phyloP scores from a whole-genome alignment of 148 eudicot genomes.

The Rhododendron griersonianum region DNA sequence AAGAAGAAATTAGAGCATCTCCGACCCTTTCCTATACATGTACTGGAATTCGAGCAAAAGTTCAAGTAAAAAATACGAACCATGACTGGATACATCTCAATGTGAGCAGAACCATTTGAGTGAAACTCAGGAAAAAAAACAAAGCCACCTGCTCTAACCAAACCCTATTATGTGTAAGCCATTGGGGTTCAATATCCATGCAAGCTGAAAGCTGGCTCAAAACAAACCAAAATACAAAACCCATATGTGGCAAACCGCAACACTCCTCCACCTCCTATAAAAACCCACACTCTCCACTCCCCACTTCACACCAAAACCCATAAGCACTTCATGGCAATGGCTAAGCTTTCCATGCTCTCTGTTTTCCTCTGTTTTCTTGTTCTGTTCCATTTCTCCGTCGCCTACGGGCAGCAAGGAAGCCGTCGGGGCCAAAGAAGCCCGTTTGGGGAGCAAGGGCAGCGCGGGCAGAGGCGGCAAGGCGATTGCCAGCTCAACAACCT shows the following conservation, averaged over 20 bases:
- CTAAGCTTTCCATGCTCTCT: slow-evolving; percentile 27
- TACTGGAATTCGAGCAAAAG: too few relatives aligned
- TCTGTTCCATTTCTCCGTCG: slow-evolving; percentile 31
- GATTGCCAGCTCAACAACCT: slow-evolving; percentile 47
- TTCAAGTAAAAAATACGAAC: too few relatives aligned
- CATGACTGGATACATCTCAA: too few relatives aligned
- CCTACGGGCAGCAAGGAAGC: slow-evolving; percentile 14
- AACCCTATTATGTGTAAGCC: slow-evolving; percentile 31
- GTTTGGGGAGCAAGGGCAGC: neutral
- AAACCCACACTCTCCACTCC: slow-evolving; percentile 27
- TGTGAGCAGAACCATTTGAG: too few relatives aligned
- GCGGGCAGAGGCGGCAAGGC: slow-evolving; percentile 14
- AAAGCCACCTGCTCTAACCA: slow-evolving; percentile 18
- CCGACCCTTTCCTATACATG: too few relatives aligned
- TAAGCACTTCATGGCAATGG: slow-evolving; percentile 25
- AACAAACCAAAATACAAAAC: neutral
- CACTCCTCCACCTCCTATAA: slow-evolving; percentile 21
- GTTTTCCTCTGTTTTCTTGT: slow-evolving; percentile 23
- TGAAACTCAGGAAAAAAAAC: too few relatives aligned
- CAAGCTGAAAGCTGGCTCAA: slow-evolving; percentile 38
- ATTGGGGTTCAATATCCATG: slow-evolving; percentile 26
- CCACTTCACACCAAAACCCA: neutral
- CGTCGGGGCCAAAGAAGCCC: neutral
- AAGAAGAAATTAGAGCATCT: too few relatives aligned
- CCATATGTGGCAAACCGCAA: slow-evolving; percentile 31